Evolutionary conservation across 768 basidiomycete species (phyloP).

Genomic region (Astraeus odoratus): DNA sequence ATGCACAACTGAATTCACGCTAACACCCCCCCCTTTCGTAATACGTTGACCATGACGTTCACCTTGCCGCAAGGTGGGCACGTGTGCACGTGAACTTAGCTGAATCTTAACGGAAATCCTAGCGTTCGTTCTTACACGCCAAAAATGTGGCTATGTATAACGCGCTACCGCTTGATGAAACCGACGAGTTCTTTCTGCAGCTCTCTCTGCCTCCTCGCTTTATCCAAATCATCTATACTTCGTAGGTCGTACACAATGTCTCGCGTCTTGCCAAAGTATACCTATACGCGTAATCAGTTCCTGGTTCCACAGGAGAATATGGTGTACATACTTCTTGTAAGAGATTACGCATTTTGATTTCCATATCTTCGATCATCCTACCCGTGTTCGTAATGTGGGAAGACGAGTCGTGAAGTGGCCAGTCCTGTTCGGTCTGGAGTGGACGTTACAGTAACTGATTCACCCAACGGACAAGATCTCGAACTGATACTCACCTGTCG

Average conservation of each 20-base stretch:
- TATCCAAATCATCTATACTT: slow-evolving; percentile 79
- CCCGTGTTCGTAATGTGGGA: slow-evolving; percentile 95
- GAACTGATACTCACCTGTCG: slow-evolving; percentile 61
- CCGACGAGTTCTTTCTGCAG: slow-evolving; percentile 89
- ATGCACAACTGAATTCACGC: slow-evolving; percentile 38
- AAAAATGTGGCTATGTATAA: not conserved
- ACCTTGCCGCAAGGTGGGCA: too few relatives aligned
- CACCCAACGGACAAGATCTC: slow-evolving; percentile 7
- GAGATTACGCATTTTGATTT: slow-evolving; percentile 96
- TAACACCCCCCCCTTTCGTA: too few relatives aligned
- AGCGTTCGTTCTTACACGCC: too few relatives aligned
- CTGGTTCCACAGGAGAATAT: slow-evolving; percentile 1
- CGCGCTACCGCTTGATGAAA: slow-evolving; percentile 61
- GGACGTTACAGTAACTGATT: slow-evolving; percentile 8
- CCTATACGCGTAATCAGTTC: slow-evolving; percentile 36
- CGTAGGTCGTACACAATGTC: slow-evolving; percentile 92
- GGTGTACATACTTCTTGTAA: slow-evolving; percentile 64
- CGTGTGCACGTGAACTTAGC: too few relatives aligned
- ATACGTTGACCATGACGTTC: too few relatives aligned
- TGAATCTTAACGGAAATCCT: too few relatives aligned
- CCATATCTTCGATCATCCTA: slow-evolving; percentile 96
- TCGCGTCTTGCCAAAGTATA: slow-evolving; percentile 95
- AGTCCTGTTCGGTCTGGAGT: slow-evolving; percentile 77
- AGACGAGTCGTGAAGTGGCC: slow-evolving; percentile 66
- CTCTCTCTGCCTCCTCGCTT: slow-evolving; percentile 71